Evolutionary conservation across 345 rosid genomes (phyloP), one percentile per base, ranked within the genome.

Genomic region (Salix purpurea): DNA sequence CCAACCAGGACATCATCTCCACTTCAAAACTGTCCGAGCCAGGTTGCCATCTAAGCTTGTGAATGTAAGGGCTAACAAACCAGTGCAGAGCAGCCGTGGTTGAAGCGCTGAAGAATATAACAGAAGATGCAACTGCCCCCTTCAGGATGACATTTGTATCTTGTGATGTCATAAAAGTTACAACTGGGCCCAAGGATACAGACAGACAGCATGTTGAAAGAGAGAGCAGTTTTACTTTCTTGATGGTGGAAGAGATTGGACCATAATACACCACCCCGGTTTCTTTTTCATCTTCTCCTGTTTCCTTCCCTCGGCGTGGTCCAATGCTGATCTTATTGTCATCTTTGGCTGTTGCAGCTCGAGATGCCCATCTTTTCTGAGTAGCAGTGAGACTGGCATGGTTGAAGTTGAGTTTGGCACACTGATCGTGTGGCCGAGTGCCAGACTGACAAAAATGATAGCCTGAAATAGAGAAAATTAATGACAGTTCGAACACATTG

Each of bases 171-270:
- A 96, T 91, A 88, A 96, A 96, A 42, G 97, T 91, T 84, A 93
- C 86, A 74, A 93, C 98, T 0, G 99, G 99, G 36, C 96, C 97
- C 54, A 93, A 74, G 34, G 99, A 91, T 7, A 96, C 98, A 0
- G 98, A 93, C 66, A 96, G 96, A 77, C 98, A 96, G 91, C 97
- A 93, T 44, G 98, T 93, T 69, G 99, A 93, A 71, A 96, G 98
- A 6, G 98, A 96, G 52, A 91, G 94, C 75, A 96, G 77, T 77
- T 93, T 96, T 72, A 93, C 97, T 90, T 93, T 96, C 89, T 91
- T 93, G 62, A 96, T 86, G 68, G 94, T 91, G 42, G 96, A 88
- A 70, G 99, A 91, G 82, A 93, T 90, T 1, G 96, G 96, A 24
- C 99, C 99, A 28, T 86, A 48, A 82, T 96, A 96, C 61, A 90